Conservation (phyloP, 148 eudicot species). For the Camellia japonica region DNA sequence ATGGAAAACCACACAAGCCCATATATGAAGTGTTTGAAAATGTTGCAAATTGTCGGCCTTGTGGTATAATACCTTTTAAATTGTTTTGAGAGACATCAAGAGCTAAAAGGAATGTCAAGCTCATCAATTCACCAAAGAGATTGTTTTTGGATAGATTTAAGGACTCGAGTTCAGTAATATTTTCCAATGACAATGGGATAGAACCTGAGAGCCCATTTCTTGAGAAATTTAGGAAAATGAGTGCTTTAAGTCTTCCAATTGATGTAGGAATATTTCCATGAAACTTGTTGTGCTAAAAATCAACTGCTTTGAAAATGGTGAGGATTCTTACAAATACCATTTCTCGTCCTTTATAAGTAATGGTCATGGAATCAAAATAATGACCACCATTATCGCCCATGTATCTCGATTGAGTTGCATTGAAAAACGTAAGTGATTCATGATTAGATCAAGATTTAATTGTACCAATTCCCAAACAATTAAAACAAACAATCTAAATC, state of each 20-base stretch:
- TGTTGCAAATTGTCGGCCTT: not conserved
- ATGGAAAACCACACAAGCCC: no score
- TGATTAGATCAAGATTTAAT: no score
- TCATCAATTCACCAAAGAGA: constrained; percentile 12
- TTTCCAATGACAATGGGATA: constrained; percentile 8
- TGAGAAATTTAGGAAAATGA: constrained; percentile 11
- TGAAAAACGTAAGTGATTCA: not conserved
- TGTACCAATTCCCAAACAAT: no score
- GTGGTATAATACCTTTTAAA: constrained; percentile 4
- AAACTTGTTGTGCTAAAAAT: no score
- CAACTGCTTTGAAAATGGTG: no score
- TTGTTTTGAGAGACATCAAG: constrained; percentile 3
- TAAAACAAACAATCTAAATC: no score
- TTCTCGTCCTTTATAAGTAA: no score
- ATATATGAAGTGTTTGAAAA: no score
- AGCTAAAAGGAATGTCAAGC: constrained; percentile 13
- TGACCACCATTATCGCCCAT: not conserved
- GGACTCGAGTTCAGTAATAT: constrained; percentile 12
- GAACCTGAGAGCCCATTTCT: constrained; percentile 13
- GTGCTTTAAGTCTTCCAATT: not conserved
- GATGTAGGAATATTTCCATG: no score
- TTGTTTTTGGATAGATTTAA: constrained; percentile 18
- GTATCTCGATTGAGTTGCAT: not conserved
- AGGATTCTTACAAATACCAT: no score
- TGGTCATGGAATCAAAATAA: no score